phyloP scores from a whole-genome alignment of 2,329 filamentous ascomycete species.

The Byssothecium circinans region DNA sequence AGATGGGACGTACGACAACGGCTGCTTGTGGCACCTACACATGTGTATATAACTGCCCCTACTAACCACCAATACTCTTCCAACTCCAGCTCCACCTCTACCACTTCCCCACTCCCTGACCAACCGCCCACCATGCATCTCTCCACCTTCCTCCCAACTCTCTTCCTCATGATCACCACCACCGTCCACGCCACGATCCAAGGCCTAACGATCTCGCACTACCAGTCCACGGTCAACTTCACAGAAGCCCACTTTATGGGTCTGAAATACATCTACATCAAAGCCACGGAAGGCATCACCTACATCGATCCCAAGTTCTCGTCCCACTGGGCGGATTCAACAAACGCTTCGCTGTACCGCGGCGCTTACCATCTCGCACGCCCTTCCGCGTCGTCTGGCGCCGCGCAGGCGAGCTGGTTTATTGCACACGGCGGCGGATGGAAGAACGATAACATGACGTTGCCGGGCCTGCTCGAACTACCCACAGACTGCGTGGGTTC shows the following conservation, averaged over 20 bases:
- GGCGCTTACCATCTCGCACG: conserved; percentile 61
- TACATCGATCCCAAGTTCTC: conserved; percentile 49
- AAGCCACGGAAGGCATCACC: conserved; percentile 56
- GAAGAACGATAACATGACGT: conserved; percentile 56
- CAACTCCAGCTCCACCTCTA: too few species aligned
- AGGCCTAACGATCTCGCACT: conserved; percentile 41
- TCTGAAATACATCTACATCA: conserved; percentile 40
- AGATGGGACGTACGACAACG: not conserved
- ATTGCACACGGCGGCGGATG: conserved; percentile 57
- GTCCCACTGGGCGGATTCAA: conserved; percentile 54
- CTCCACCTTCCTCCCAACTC: conserved; percentile 3
- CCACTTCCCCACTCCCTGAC: not conserved
- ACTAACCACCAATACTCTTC: not conserved
- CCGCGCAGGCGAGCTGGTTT: conserved; percentile 57
- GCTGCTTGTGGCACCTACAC: not conserved
- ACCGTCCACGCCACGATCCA: conserved; percentile 18
- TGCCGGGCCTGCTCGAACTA: conserved; percentile 59
- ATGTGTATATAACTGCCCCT: not conserved
- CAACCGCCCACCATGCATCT: conserved; percentile 2
- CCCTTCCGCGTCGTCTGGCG: conserved; percentile 49
- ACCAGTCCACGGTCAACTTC: conserved; percentile 37
- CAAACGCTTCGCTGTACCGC: conserved; percentile 55
- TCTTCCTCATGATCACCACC: conserved; percentile 1
- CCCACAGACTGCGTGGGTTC: conserved; percentile 18
- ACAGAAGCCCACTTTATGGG: conserved; percentile 34